Conservation (phyloP, 768 basidiomycete species). For the Kwoniella newhampshirensis region DNA sequence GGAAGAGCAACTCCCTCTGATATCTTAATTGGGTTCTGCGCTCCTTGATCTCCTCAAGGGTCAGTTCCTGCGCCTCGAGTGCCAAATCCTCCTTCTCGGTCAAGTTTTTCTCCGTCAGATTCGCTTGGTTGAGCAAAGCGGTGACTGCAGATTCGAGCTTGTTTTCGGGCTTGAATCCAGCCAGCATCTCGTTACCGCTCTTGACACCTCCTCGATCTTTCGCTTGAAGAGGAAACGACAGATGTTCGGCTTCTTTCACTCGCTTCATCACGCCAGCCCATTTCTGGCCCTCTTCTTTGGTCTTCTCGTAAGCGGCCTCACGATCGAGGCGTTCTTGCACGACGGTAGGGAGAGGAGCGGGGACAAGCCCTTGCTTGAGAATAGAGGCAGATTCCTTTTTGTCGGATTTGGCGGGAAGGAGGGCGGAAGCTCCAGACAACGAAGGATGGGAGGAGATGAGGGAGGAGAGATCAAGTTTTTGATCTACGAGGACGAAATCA, state of each 20-base stretch:
- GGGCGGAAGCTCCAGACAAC: constrained; percentile 60
- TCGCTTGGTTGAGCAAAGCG: constrained; percentile 73
- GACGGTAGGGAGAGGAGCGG: constrained; percentile 81
- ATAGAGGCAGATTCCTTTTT: constrained; percentile 60
- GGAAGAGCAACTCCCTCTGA: constrained; percentile 90
- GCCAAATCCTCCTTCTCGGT: constrained; percentile 66
- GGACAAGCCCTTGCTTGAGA: constrained; percentile 62
- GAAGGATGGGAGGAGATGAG: constrained; percentile 71
- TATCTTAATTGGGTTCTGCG: constrained; percentile 77
- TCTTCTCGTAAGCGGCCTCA: constrained; percentile 90
- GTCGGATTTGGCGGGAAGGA: constrained; percentile 66
- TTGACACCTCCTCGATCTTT: constrained; percentile 50
- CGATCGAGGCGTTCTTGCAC: constrained; percentile 87
- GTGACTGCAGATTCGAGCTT: constrained; percentile 82
- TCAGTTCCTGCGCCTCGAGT: constrained; percentile 77
- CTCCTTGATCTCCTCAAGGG: constrained; percentile 78
- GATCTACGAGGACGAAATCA: constrained; percentile 30
- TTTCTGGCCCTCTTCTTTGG: constrained; percentile 86
- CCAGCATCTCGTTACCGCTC: constrained; percentile 42
- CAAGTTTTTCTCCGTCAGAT: constrained; percentile 79
- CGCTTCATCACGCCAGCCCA: constrained; percentile 90
- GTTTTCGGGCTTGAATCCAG: constrained; percentile 77
- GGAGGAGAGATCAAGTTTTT: constrained; percentile 50
- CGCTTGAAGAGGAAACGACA: constrained; percentile 49
- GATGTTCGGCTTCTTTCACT: constrained; percentile 71